Percentiles rank a stretch among this genome's conserved stretches.
phyloP scores from a whole-genome alignment of 208 protist species.

The Histomonas meleagridis region DNA sequence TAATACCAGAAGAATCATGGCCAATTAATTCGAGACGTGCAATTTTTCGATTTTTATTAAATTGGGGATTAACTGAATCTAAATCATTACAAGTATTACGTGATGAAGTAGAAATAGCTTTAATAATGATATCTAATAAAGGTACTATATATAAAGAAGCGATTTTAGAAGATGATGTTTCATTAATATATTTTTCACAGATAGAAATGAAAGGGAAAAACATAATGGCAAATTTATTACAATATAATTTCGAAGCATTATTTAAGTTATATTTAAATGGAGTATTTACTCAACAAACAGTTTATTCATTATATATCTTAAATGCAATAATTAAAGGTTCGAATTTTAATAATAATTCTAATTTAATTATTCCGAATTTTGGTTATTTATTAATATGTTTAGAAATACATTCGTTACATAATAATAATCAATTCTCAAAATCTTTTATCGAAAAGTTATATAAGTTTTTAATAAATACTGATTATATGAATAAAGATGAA shows the following conservation, averaged over 20 bases:
- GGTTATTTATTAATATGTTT: background rate
- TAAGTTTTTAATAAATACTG: background rate
- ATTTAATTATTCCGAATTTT: background rate
- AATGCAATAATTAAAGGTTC: too few relatives aligned
- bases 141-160: background rate
- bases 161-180: background rate
- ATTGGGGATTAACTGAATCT: background rate
- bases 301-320: background rate
- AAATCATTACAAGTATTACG: background rate
- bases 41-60: background rate
- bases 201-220: background rate
- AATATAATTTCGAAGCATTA: background rate
- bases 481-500: background rate
- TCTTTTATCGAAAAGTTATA: too few relatives aligned
- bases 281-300: background rate
- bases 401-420: background rate
- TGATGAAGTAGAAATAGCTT: background rate
- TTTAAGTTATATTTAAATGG: background rate
- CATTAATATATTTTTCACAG: background rate
- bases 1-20: background rate
- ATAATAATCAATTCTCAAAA: too few relatives aligned
- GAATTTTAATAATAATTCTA: background rate
- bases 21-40: background rate
- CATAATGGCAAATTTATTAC: background rate
- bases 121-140: background rate